Evolutionary conservation across 1,284 basidiomycete species (phyloP).

Genomic region (Meripilus lineatus): DNA sequence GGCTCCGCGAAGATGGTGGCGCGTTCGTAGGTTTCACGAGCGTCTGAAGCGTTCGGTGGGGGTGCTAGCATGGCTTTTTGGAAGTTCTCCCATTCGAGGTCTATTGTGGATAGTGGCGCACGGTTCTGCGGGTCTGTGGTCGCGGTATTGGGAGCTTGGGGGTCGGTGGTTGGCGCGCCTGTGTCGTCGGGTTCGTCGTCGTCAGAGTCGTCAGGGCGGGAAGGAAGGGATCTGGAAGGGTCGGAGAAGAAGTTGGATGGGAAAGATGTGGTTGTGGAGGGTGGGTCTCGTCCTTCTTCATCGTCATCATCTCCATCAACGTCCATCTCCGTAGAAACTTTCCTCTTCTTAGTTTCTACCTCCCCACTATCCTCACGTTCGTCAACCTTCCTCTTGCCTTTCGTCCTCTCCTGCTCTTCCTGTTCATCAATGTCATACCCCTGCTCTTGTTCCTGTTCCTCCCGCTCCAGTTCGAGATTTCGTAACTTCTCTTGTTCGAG

Average conservation of each 20-base stretch:
- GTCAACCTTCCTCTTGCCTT: slow-evolving; percentile 42
- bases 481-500: slow-evolving; percentile 40
- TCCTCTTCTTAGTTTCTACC: slow-evolving; percentile 17
- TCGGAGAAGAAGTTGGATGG: slow-evolving; percentile 80
- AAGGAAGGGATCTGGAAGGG: slow-evolving; percentile 47
- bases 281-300: too few relatives aligned
- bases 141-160: slow-evolving; percentile 15
- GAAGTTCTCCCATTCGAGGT: slow-evolving; percentile 67
- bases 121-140: slow-evolving; percentile 15
- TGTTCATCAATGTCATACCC: slow-evolving; percentile 24
- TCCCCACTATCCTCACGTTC: slow-evolving; percentile 33
- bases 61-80: slow-evolving; percentile 52
- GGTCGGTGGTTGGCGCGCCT: too few relatives aligned
- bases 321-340: too few relatives aligned
- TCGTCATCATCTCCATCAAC: too few relatives aligned
- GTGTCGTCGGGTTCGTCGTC: too few relatives aligned
- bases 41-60: slow-evolving; percentile 11
- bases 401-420: slow-evolving; percentile 23
- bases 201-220: slow-evolving; percentile 30
- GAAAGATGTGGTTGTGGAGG: slow-evolving; percentile 27
- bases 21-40: slow-evolving; percentile 50
- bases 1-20: slow-evolving; percentile 72
- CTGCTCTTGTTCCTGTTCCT: slow-evolving; percentile 13
- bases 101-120: slow-evolving; percentile 35
- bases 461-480: slow-evolving; percentile 10